phyloP scores from a whole-genome alignment of 1,139 yeast genomes.

The Suhomyces ambrosiae region DNA sequence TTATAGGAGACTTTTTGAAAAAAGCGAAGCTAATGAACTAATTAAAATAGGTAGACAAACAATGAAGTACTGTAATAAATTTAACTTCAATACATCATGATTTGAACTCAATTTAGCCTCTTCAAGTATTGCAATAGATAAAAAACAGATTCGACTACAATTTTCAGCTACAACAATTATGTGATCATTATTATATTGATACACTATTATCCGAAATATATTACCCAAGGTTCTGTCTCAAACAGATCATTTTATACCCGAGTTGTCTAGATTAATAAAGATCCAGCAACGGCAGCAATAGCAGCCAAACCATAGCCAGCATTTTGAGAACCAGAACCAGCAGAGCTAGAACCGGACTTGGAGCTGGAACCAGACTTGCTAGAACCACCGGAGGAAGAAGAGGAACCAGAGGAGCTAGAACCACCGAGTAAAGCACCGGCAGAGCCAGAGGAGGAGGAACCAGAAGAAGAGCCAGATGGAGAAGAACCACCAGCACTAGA shows the following conservation, averaged over 20 bases:
- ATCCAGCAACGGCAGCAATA: slow-evolving; percentile 28
- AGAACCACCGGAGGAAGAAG: slow-evolving; percentile 7
- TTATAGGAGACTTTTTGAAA: too few relatives aligned
- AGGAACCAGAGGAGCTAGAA: slow-evolving; percentile 20
- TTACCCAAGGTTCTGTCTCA: slow-evolving; percentile 7
- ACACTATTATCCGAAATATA: slow-evolving; percentile 5
- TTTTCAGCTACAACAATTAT: not conserved
- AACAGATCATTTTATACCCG: slow-evolving; percentile 3
- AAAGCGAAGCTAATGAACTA: too few relatives aligned
- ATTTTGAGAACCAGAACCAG: slow-evolving; percentile 12
- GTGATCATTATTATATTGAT: not conserved
- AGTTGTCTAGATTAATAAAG: slow-evolving; percentile 24
- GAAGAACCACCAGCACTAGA: slow-evolving; percentile 22
- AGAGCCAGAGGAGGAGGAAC: slow-evolving; percentile 8
- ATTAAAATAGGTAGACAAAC: too few relatives aligned
- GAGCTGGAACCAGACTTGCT: slow-evolving; percentile 17
- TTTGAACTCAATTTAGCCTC: too few relatives aligned
- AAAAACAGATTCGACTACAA: too few relatives aligned
- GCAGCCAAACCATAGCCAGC: slow-evolving; percentile 25
- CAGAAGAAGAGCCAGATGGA: slow-evolving; percentile 30
- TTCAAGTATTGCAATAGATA: too few relatives aligned
- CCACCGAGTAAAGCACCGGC: slow-evolving; percentile 19
- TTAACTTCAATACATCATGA: too few relatives aligned
- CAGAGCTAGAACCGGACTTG: slow-evolving; percentile 9
- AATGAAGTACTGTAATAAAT: too few relatives aligned